Evolutionary conservation across 352 stramenopile genomes (phyloP).

Genomic region (Phytophthora macrochlamydospora): DNA sequence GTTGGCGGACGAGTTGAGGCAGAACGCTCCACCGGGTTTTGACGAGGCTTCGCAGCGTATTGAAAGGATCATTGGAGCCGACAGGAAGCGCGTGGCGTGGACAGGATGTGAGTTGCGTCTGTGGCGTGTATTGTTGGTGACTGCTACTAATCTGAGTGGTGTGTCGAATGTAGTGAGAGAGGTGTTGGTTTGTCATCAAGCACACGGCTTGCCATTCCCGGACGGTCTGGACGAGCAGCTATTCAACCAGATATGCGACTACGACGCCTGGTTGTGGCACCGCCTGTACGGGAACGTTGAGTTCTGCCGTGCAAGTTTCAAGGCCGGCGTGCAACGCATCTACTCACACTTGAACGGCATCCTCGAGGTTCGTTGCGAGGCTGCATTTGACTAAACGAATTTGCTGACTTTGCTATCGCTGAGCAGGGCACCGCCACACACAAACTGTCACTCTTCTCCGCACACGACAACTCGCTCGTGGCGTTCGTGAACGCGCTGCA

Average conservation of each 20-base stretch:
- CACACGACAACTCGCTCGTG: slow-evolving; percentile 83
- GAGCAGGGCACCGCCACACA: slow-evolving; percentile 24
- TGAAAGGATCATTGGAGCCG: slow-evolving; percentile 49
- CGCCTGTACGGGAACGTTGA: slow-evolving; percentile 71
- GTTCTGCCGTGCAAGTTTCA: slow-evolving; percentile 70
- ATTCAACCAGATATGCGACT: slow-evolving; percentile 64
- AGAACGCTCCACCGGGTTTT: slow-evolving; percentile 51
- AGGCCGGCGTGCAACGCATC: slow-evolving; percentile 56
- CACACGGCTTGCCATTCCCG: slow-evolving; percentile 64
- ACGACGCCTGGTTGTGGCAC: slow-evolving; percentile 81
- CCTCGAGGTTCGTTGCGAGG: slow-evolving; percentile 33
- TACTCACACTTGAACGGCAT: slow-evolving; percentile 53
- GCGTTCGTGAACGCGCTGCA: slow-evolving; percentile 69
- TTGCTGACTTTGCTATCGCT: slow-evolving; percentile 6
- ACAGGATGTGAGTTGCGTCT: slow-evolving; percentile 56
- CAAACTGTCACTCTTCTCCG: slow-evolving; percentile 79
- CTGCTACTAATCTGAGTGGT: background rate
- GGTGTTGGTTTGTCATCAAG: slow-evolving; percentile 66
- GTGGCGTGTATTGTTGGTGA: background rate
- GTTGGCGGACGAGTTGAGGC: slow-evolving; percentile 53
- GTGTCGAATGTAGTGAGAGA: slow-evolving; percentile 58
- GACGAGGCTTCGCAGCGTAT: slow-evolving; percentile 43
- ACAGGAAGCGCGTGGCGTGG: slow-evolving; percentile 57
- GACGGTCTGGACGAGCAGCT: slow-evolving; percentile 59
- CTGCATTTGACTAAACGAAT: background rate